Percentiles rank a stretch among this genome's conserved stretches.
These are phyloP conservation scores for Phytophthora ramorum DNA, from an alignment of 352 stramenopile species.

Conservation along the genomic window DNA sequence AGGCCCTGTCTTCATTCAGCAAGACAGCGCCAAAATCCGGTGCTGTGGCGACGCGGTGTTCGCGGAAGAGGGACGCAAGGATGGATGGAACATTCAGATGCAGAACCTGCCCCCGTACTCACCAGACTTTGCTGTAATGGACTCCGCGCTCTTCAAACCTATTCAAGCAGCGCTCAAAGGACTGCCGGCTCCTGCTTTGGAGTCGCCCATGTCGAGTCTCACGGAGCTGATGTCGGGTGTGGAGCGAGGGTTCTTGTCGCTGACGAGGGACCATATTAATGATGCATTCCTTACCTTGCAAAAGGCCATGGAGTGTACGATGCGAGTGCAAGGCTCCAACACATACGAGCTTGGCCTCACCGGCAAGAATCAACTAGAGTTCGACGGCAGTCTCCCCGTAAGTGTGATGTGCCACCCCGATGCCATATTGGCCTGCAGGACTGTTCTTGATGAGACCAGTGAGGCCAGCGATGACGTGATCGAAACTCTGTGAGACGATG, in stretches of 20 bases:
- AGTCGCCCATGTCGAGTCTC: slow-evolving; percentile 18
- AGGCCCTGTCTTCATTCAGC: slow-evolving; percentile 48
- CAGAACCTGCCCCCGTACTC: slow-evolving; percentile 50
- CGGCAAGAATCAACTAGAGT: slow-evolving; percentile 37
- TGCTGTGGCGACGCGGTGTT: slow-evolving; percentile 38
- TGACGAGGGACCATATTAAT: slow-evolving; percentile 43
- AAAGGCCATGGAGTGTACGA: slow-evolving; percentile 53
- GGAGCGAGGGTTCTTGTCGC: slow-evolving; percentile 31
- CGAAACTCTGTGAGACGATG: slow-evolving; percentile 20
- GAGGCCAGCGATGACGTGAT: slow-evolving; percentile 20
- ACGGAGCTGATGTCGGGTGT: slow-evolving; percentile 38
- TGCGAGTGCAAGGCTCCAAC: slow-evolving; percentile 51
- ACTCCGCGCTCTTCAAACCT: slow-evolving; percentile 40
- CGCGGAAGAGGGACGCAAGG: slow-evolving; percentile 42
- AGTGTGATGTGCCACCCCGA: slow-evolving; percentile 46
- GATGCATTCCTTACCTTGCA: slow-evolving; percentile 51
- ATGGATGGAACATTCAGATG: slow-evolving; percentile 51
- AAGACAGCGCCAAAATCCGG: slow-evolving; percentile 52
- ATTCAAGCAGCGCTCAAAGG: slow-evolving; percentile 38
- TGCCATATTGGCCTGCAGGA: slow-evolving; percentile 39
- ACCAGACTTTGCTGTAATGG: slow-evolving; percentile 52
- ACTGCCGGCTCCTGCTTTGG: slow-evolving; percentile 11
- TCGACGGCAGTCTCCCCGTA: slow-evolving; percentile 46
- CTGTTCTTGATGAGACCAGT: slow-evolving; percentile 25
- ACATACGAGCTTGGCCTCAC: slow-evolving; percentile 48